Conservation (phyloP, 306 rosid genomes). For the Casuarina cunninghamiana region DNA sequence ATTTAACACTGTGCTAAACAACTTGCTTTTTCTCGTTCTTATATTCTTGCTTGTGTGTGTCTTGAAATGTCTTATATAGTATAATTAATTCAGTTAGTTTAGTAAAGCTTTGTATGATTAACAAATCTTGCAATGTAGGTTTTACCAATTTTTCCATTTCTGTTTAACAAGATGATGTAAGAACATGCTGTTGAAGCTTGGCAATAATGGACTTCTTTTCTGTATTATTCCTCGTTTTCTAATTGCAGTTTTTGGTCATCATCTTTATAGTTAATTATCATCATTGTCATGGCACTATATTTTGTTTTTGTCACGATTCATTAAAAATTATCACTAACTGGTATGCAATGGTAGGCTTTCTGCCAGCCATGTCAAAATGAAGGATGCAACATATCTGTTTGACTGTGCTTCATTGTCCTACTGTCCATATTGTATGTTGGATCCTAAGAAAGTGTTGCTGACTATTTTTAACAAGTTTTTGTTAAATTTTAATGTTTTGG, state of each 20-base stretch:
- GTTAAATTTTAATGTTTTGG: conserved; percentile 13
- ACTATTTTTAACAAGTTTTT: conserved; percentile 9
- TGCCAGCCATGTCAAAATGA: neutral
- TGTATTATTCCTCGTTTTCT: no score
- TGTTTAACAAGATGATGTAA: neutral
- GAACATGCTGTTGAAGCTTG: neutral
- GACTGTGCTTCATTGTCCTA: neutral
- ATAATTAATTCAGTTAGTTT: no score
- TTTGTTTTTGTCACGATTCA: neutral
- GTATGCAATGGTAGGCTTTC: neutral
- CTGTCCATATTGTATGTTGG: neutral
- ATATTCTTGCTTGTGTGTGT: neutral
- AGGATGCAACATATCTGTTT: neutral
- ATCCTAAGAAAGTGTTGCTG: neutral
- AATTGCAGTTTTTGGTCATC: no score
- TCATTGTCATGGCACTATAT: neutral
- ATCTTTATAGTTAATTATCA: no score
- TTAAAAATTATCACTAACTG: neutral
- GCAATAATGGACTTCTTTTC: neutral
- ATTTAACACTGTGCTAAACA: conserved; percentile 1
- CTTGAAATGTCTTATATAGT: no score
- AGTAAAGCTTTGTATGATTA: neutral
- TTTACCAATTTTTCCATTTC: neutral
- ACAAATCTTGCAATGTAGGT: neutral
- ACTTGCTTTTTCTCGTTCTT: neutral